phyloP scores from a whole-genome alignment of 257 asterid species.

The Solanum peruvianum region DNA sequence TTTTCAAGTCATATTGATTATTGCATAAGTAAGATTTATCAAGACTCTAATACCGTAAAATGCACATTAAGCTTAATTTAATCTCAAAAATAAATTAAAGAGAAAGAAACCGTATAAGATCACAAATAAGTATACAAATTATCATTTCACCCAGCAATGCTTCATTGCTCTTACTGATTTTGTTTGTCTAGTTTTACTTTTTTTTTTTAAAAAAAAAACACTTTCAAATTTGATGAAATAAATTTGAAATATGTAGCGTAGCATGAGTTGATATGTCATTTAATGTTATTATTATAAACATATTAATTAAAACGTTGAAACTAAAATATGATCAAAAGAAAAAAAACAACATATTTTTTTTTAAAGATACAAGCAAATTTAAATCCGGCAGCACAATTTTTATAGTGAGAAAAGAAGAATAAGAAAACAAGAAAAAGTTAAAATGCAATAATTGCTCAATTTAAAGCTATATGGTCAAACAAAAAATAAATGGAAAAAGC shows the following conservation, averaged over 20 bases:
- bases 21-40: not conserved
- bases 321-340: not conserved
- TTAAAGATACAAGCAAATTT: not conserved
- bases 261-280: not conserved
- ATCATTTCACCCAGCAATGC: not conserved
- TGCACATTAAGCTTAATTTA: not conserved
- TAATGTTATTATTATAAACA: not conserved
- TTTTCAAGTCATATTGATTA: not conserved
- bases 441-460: not conserved
- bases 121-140: not conserved
- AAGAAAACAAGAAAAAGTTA: not conserved
- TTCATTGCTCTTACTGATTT: not conserved
- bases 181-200: not conserved
- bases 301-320: rapidly evolving
- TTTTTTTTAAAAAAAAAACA: not conserved
- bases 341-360: not conserved
- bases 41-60: not conserved
- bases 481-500: not conserved
- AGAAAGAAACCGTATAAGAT: not conserved
- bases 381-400: not conserved
- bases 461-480: not conserved
- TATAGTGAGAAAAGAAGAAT: not conserved
- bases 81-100: not conserved
- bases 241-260: rapidly evolving
- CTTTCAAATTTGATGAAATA: not conserved